A percentile compares a stretch with the other conserved stretches of the same genome.
Evolutionary conservation across 495 filamentous ascomycete species (phyloP).

Genomic region (Achaetomiella virescens): DNA sequence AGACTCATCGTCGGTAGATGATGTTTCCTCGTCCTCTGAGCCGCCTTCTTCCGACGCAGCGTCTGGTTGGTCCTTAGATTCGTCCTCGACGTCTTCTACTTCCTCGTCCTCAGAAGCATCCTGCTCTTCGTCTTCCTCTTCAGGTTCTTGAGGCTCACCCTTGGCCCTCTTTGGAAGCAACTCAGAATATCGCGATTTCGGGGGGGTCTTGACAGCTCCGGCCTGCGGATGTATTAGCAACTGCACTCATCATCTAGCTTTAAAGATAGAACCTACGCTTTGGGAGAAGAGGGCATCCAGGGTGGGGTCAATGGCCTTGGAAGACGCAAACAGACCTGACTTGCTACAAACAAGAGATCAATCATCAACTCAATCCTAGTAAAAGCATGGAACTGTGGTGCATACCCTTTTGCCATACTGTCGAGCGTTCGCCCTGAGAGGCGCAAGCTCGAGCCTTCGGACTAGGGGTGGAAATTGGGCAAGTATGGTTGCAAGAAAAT

Average conservation of each 20-base stretch:
- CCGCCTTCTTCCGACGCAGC: conserved; percentile 15
- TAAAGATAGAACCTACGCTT: conserved; percentile 59
- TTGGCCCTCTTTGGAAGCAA: conserved; percentile 26
- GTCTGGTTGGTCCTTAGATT: conserved; percentile 18
- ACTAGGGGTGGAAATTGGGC: not conserved
- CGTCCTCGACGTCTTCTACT: conserved; percentile 30
- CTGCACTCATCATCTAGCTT: not conserved
- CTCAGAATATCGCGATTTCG: conserved; percentile 45
- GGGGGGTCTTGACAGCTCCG: conserved; percentile 57
- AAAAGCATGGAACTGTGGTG: not conserved
- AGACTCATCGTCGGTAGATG: conserved; percentile 26
- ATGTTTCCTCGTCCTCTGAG: conserved; percentile 6
- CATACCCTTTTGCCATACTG: conserved; percentile 27
- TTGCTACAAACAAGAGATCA: conserved; percentile 23
- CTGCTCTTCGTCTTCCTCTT: conserved; percentile 16
- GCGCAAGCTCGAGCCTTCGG: not conserved
- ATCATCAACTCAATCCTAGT: not conserved
- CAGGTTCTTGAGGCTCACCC: conserved; percentile 11
- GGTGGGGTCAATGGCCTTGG: conserved; percentile 61
- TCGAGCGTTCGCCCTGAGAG: not conserved
- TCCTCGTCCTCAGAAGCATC: conserved; percentile 21
- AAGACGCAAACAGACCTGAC: conserved; percentile 29
- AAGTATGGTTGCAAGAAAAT: too few relatives aligned
- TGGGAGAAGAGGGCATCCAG: conserved; percentile 74
- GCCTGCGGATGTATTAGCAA: conserved; percentile 43